Evolutionary conservation across 2,329 filamentous ascomycete species (phyloP), one percentile per base, ranked within the genome.

Genomic region (Parastagonospora nodorum): DNA sequence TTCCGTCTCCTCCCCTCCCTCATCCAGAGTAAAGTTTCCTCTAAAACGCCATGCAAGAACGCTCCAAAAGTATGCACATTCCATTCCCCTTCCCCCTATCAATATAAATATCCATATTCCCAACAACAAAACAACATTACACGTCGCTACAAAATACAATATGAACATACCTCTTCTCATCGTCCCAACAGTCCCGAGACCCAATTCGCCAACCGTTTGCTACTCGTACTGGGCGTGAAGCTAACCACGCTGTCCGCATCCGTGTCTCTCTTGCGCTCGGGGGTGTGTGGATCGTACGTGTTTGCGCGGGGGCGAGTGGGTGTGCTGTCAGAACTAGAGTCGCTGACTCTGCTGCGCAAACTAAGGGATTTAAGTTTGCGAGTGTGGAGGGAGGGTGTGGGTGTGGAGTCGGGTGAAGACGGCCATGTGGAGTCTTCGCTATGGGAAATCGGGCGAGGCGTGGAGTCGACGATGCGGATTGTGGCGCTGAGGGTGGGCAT

Each of bases 141-240:
- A 24, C 3, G 14, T 14, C 35, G 35, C 6, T 27, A 11, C 28
- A 15, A 19, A 40, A 31, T 39, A 19, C 44, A 40, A 7, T 39
- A 38, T 38, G 40, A 3, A n/a, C 10, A n/a, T n/a, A 33, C 19
- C 19, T 33, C 8, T 33, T 1, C 1, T 55, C 47, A 64, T 8
- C 66, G 54, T 3, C 69, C 68, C 29, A 72, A 36, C 14, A 73
- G 45, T 2, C 66, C 68, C 1, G 69, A 71, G 15, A 73, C 58
- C 69, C 69, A 72, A 19, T 35, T 63, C 6, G 67, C 51, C n/a
- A 72, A 38, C 12, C 71, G 66, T 55, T 65, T 70, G 2, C 63
- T 58, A n/a, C 52, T 51, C 41, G 60, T 54, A 33, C 60, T 66
- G 1, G 63, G 63, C 11, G 67, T 60, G 42, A 66, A 58, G 33